Percentiles rank a stretch among this genome's conserved stretches.
phyloP scores from a whole-genome alignment of 495 filamentous ascomycete genomes.

The Clavariopsis aquatica region DNA sequence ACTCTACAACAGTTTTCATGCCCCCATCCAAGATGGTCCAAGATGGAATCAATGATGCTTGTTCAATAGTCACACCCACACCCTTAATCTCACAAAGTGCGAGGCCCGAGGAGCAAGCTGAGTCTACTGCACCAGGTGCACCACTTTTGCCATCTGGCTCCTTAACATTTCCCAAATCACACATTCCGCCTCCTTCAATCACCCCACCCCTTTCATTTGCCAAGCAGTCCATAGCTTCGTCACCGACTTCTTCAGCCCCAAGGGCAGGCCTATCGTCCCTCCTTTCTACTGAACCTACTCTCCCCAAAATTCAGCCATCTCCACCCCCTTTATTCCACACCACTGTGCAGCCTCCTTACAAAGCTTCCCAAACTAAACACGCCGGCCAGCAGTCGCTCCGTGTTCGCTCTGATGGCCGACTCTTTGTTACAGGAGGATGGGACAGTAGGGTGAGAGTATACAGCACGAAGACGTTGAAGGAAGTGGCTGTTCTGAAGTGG shows the following conservation, averaged over 20 bases:
- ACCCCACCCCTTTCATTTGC: not conserved
- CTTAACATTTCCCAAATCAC: not conserved
- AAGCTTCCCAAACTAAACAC: constrained; percentile 70
- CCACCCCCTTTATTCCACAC: constrained; percentile 40
- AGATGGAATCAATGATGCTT: too few relatives aligned
- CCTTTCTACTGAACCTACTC: constrained; percentile 12
- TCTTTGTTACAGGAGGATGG: constrained; percentile 94
- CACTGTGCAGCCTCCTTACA: constrained; percentile 21
- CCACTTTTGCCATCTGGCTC: not conserved
- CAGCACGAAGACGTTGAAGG: constrained; percentile 74
- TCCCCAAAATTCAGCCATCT: constrained; percentile 6
- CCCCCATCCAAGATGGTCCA: not conserved
- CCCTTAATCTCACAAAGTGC: not conserved
- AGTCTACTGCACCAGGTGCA: not conserved
- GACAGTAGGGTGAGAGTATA: constrained; percentile 81
- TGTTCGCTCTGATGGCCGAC: constrained; percentile 75
- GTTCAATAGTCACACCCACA: not conserved
- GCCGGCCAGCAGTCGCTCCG: constrained; percentile 80
- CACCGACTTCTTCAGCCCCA: constrained; percentile 18
- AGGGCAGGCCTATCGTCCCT: constrained; percentile 44
- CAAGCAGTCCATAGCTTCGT: not conserved
- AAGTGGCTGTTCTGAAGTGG: constrained; percentile 95
- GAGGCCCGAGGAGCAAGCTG: not conserved
- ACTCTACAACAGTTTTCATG: not conserved
- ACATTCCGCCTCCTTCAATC: not conserved